These are phyloP conservation scores for Alternaria arborescens DNA, from an alignment of 2,329 filamentous ascomycete species.

Conservation along the genomic window DNA sequence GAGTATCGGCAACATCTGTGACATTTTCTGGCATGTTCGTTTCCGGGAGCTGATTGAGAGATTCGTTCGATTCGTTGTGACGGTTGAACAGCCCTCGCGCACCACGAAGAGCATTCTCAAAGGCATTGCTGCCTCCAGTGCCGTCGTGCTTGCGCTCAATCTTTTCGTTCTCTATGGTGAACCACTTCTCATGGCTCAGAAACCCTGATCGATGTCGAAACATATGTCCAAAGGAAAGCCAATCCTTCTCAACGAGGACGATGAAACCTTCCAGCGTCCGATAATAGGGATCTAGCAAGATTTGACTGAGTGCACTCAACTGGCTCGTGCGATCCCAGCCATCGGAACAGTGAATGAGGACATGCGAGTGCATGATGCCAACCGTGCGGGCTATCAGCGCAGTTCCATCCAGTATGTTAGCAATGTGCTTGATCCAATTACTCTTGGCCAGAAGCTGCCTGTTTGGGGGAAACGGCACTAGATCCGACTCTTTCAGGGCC, in stretches of 20 bases:
- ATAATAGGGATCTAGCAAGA: slow-evolving; percentile 96
- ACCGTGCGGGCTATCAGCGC: slow-evolving; percentile 86
- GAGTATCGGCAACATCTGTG: slow-evolving; percentile 57
- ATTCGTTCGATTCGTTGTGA: slow-evolving; percentile 72
- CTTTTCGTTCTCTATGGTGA: slow-evolving; percentile 82
- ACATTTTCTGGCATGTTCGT: slow-evolving; percentile 61
- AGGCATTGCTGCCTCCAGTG: slow-evolving; percentile 69
- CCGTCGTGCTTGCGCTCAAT: slow-evolving; percentile 60
- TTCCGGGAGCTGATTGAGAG: slow-evolving; percentile 62
- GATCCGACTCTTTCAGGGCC: slow-evolving; percentile 89
- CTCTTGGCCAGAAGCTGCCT: slow-evolving; percentile 82
- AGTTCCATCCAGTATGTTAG: slow-evolving; percentile 82
- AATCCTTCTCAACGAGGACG: slow-evolving; percentile 94
- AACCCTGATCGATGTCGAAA: slow-evolving; percentile 92
- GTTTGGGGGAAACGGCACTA: slow-evolving; percentile 82
- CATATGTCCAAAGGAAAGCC: slow-evolving; percentile 97
- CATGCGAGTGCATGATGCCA: slow-evolving; percentile 91
- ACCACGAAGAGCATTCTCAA: slow-evolving; percentile 84
- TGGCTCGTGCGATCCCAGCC: slow-evolving; percentile 98
- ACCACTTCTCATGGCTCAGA: slow-evolving; percentile 93
- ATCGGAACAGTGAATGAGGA: slow-evolving; percentile 96
- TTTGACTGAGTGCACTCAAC: slow-evolving; percentile 86
- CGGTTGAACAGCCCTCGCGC: slow-evolving; percentile 92
- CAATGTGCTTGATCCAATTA: slow-evolving; percentile 90
- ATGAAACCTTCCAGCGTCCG: slow-evolving; percentile 95